These are phyloP conservation scores for Penicillium maclennaniae DNA, from an alignment of 495 filamentous ascomycete genomes.

Conservation along the genomic window DNA sequence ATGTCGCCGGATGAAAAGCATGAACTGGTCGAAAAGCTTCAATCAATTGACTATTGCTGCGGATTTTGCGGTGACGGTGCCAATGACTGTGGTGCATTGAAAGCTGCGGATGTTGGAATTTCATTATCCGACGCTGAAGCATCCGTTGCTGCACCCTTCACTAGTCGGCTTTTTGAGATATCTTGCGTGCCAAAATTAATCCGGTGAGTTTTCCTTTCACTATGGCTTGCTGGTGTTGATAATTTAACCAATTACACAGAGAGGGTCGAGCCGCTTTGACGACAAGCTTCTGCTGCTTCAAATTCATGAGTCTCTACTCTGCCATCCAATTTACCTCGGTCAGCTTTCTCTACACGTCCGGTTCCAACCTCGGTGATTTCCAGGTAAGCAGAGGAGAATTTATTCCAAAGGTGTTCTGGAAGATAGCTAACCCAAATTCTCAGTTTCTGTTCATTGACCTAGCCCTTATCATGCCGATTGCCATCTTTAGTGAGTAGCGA, in stretches of 20 bases:
- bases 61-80: slow-evolving; percentile 98
- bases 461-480: slow-evolving; percentile 87
- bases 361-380: slow-evolving; percentile 94
- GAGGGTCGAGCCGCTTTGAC: slow-evolving; percentile 93
- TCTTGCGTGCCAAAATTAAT: slow-evolving; percentile 95
- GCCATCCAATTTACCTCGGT: slow-evolving; percentile 99
- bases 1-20: slow-evolving; percentile 99
- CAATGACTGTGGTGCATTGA: slow-evolving; percentile 96
- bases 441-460: slow-evolving; percentile 94
- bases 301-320: slow-evolving; percentile 98
- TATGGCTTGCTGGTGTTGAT: background rate
- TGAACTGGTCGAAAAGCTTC: slow-evolving; percentile 94
- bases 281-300: slow-evolving; percentile 99
- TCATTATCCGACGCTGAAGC: slow-evolving; percentile 97
- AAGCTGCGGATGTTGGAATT: slow-evolving; percentile 98
- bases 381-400: slow-evolving; percentile 51
- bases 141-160: slow-evolving; percentile 96
- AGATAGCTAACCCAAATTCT: slow-evolving; percentile 14
- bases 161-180: slow-evolving; percentile 92
- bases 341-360: slow-evolving; percentile 93
- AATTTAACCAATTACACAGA: slow-evolving; percentile 32
- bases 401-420: background rate
- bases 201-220: slow-evolving; percentile 40
- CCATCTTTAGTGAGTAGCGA: slow-evolving; percentile 75
- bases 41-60: slow-evolving; percentile 91